Base-by-base conservation (phyloP, 371 early-diverging fungal species). In the Apophysomyces variabilis region DNA sequence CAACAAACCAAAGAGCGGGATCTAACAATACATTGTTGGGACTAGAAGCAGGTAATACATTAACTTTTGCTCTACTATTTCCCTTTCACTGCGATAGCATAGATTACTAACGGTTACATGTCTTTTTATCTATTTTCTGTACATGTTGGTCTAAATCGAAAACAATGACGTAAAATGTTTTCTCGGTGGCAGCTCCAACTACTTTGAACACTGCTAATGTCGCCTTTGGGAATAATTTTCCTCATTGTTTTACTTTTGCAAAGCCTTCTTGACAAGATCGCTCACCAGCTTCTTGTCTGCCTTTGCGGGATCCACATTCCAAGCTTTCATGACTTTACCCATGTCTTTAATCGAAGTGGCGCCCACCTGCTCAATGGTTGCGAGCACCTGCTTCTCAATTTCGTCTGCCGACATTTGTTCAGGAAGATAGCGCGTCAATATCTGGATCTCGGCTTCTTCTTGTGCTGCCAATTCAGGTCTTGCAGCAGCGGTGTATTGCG, bases 251-350 rank as follows among this genome's bases (percentile, higher is more conserved):
- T 71, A 68, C 5, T 1, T 26, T 26, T 67, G 60, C 7, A 80
- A 64, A 18, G 74, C 32, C 45, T 73, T 82, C 69, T 90, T 92
- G 38, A 85, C 92, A 32, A 80, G 70, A 21, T 87, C 86, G 47
- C 87, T 87, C 14, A 93, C 90, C 50, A 66, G 58, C 66, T 87
- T 88, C 73, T 86, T 88, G 62, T 91, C 87, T 11, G 93, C 93
- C 54, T 58, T 65, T 9, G 86, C 84, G 5, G 83, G 69, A 64
- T 87, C 87, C 41, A 89, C 68, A 3, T 76, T 82, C 69, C 91
- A 82, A 60, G 86, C 90, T 74, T 90, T 91, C 91, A 94, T 91
- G 32, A 94, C 88, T 56, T 83, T 83, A 59, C 93, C 93, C 78
- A 94, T 79, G 64, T 88, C 89, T 70, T 88, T 90, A n/a, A 75